phyloP scores from a whole-genome alignment of 2,329 filamentous ascomycete species.

The Colletotrichum orchidophilum region DNA sequence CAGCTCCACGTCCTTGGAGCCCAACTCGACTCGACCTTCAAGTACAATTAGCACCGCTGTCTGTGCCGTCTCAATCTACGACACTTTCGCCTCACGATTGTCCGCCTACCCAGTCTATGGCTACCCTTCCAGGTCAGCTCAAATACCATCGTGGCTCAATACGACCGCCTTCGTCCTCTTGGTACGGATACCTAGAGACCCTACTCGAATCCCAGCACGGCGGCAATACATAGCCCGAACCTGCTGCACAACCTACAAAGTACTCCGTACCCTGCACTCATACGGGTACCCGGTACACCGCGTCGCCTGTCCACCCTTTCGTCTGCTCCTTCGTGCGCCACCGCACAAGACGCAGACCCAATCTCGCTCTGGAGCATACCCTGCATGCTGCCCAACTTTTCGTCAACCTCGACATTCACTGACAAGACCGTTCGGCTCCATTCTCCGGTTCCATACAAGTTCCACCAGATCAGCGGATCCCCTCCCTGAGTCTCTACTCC shows the following conservation, averaged over 20 bases:
- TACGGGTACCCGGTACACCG: constrained; percentile 22
- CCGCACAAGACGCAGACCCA: constrained; percentile 8
- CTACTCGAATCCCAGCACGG: constrained; percentile 7
- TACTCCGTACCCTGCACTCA: constrained; percentile 23
- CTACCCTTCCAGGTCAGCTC: background rate
- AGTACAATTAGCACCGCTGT: background rate
- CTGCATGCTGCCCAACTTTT: background rate
- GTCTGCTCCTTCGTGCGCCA: constrained; percentile 15
- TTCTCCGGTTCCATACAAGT: background rate
- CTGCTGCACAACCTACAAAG: background rate
- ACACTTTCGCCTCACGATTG: background rate
- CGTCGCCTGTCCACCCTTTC: background rate
- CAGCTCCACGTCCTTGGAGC: background rate
- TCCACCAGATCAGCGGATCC: constrained; percentile 10
- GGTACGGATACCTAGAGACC: background rate
- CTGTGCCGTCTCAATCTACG: background rate
- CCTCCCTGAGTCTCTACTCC: background rate
- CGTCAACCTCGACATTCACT: constrained; percentile 1
- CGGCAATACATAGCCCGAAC: constrained; percentile 16
- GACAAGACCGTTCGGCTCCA: constrained; percentile 5
- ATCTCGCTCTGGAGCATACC: constrained; percentile 21
- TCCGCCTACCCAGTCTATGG: constrained; percentile 11
- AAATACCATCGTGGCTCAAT: constrained; percentile 6
- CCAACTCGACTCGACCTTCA: background rate
- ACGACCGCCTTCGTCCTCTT: background rate